Base-by-base conservation (phyloP, 2,329 filamentous ascomycete species). In the Fusarium dlaminii region DNA sequence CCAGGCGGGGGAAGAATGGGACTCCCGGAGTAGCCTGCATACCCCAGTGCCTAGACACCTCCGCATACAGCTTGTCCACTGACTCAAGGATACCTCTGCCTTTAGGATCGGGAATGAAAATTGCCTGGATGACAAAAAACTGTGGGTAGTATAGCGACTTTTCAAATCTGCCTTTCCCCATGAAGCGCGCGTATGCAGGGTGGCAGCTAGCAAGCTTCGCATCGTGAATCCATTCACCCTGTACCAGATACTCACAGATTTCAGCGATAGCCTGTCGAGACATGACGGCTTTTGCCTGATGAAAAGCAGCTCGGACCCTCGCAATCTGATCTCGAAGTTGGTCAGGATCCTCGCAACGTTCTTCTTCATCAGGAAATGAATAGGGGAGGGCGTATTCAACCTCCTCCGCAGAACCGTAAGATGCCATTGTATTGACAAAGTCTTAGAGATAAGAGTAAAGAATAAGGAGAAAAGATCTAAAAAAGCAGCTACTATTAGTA, bases 1-100 rank as follows among this genome's bases (percentile, higher is more conserved):
- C 14, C 1, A 65, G 57, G 15, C 14, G 37, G 8, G 58, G 62
- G 27, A 63, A 65, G 37, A 65, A 65, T 4, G 37, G 32, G 4
- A n/a, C 2, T 5, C 7, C 24, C 2, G 13, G 22, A 8, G 49
- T 17, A 34, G 37, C 24, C 6, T 22, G 3, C 6, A 34, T 12
- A 0, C 18, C 57, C 62, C 45, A 65, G 9, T 52, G 30, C 4
- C 8, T 32, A 4, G 48, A 51, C 11, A 32, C 46, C 22, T 11
- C 8, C 3, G 5, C 46, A n/a, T 48, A 48, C 6, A 48, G 3
- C 4, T 30, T 24, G 15, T 11, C 15, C 4, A 43, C 42, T 18
- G 37, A 2, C 37, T 39, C 20, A 22, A 39, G 37, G 37, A 39
- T 22, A 22, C 20, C 20, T 39, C 20, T 22, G 12, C 37, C 20